Percentiles rank a stretch among this genome's conserved stretches.
Conservation (phyloP, 2,329 filamentous ascomycete species). For the Penicillium sp. region DNA sequence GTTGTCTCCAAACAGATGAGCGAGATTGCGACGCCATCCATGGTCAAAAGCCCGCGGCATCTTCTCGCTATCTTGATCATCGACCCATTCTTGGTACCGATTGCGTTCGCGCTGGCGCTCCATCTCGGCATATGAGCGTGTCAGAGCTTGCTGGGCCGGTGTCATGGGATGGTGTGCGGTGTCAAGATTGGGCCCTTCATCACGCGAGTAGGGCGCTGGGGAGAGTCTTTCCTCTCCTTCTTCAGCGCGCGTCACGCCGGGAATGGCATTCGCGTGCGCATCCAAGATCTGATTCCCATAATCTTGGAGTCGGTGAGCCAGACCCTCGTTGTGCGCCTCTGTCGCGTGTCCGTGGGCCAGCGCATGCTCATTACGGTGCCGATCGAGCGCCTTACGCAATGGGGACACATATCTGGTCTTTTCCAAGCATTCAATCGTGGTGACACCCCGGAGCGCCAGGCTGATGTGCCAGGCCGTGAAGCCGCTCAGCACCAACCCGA, state of each 20-base stretch:
- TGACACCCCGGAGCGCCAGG: constrained; percentile 71
- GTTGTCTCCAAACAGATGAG: constrained; percentile 71
- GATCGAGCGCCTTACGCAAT: constrained; percentile 63
- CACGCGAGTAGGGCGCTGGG: constrained; percentile 23
- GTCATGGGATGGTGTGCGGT: constrained; percentile 23
- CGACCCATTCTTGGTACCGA: constrained; percentile 73
- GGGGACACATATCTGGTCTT: constrained; percentile 90
- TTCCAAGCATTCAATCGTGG: constrained; percentile 93
- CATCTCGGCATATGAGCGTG: constrained; percentile 47
- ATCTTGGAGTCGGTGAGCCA: constrained; percentile 46
- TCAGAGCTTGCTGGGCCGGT: constrained; percentile 42
- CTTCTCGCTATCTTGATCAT: constrained; percentile 80
- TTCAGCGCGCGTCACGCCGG: constrained; percentile 72
- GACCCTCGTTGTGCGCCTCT: constrained; percentile 28
- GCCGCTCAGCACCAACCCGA: constrained; percentile 78
- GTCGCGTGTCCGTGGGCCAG: constrained; percentile 28
- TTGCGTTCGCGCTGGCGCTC: constrained; percentile 61
- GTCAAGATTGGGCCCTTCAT: constrained; percentile 7
- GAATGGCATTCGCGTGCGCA: constrained; percentile 73
- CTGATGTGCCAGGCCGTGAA: constrained; percentile 92
- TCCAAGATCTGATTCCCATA: constrained; percentile 71
- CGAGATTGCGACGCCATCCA: constrained; percentile 71
- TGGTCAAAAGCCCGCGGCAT: constrained; percentile 92
- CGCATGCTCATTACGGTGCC: constrained; percentile 51
- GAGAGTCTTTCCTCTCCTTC: constrained; percentile 63